Base-by-base conservation (phyloP, 2,329 filamentous ascomycete genomes). In the Colletotrichum cereale region DNA sequence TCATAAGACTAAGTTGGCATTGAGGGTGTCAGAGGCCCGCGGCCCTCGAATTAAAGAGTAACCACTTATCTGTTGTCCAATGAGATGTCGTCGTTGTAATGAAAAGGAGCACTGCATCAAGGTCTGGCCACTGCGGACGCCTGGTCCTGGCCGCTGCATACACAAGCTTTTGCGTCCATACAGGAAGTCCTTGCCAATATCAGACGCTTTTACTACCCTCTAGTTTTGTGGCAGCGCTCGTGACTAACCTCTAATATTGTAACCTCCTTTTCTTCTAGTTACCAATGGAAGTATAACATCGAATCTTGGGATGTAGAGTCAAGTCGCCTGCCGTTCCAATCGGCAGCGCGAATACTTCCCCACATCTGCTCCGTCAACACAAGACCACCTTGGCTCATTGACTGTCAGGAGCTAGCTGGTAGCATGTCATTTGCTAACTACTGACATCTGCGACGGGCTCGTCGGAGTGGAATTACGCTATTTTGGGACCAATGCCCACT, bases 351-450 rank as follows among this genome's bases (percentile, higher is more conserved):
- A 29, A 18, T 31, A 14, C 26, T 67, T 62, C 65, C 65, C 65
- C 65, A 57, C 65, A 55, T 31, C 36, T 18, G 12, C n/a, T 21
- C 38, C 34, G 12, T 57, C 47, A n/a, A 55, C 29, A 24, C 24
- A 53, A 53, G 57, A 87, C 76, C 0, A 80, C 82, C 14, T 80
- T 79, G 26, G 85, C 85, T 21, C 85, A 85, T 12, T 82, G 79
- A 61, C 80, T 81, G 48, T 84, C 83, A 4, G 82, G 75, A 12
- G 77, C 77, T 12, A 83, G 78, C 75, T 87, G 83, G 77, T 86
- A 87, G 80, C 86, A 88, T n/a, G 84, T 84, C 79, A 87, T 85
- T 68, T 84, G 82, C 2, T 81, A 74, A 48, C 83, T 85, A 58
- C 76, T 81, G 38, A 87, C 85, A 71, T 85, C 80, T 4, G 84